A percentile compares a stretch with the other conserved stretches of the same genome.
phyloP scores from a whole-genome alignment of 768 basidiomycete genomes.

The Kwoniella shandongensis region DNA sequence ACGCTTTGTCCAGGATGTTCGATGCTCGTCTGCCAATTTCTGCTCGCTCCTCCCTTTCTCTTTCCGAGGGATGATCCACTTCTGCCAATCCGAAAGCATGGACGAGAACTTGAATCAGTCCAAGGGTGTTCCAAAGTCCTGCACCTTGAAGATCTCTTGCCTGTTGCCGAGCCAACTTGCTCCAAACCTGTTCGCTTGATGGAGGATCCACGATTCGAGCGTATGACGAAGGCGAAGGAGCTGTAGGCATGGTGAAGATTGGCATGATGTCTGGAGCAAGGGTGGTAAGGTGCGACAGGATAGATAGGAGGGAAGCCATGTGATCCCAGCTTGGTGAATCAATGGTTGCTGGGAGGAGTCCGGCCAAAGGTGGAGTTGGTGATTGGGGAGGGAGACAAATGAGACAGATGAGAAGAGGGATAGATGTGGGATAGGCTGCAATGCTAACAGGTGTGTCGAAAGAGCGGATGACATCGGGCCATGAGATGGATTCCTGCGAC shows the following conservation, averaged over 20 bases:
- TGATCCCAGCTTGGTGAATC: constrained; percentile 67
- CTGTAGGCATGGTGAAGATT: constrained; percentile 74
- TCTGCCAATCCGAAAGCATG: constrained; percentile 56
- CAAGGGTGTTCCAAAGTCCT: constrained; percentile 90
- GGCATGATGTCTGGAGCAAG: constrained; percentile 88
- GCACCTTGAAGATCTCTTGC: constrained; percentile 81
- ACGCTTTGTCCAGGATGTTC: constrained; percentile 90
- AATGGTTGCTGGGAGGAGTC: constrained; percentile 47
- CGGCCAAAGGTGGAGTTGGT: constrained; percentile 56
- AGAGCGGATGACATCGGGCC: constrained; percentile 76
- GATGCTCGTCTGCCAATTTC: constrained; percentile 76
- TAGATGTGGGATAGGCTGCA: constrained; percentile 81
- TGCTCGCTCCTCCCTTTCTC: constrained; percentile 60
- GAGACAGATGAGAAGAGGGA: constrained; percentile 85
- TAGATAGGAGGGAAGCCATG: constrained; percentile 75
- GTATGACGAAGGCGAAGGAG: constrained; percentile 30
- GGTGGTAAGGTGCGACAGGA: constrained; percentile 84
- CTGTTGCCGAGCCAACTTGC: constrained; percentile 72
- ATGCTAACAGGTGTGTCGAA: constrained; percentile 83
- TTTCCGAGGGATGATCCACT: constrained; percentile 25
- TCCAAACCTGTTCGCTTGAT: constrained; percentile 23
- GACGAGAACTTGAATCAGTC: constrained; percentile 83
- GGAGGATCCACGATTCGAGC: constrained; percentile 46
- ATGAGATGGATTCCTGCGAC: constrained; percentile 60
- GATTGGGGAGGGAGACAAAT: constrained; percentile 78